Base-by-base conservation (phyloP, 2,329 filamentous ascomycete species). In the Cladorrhinum sp. region DNA sequence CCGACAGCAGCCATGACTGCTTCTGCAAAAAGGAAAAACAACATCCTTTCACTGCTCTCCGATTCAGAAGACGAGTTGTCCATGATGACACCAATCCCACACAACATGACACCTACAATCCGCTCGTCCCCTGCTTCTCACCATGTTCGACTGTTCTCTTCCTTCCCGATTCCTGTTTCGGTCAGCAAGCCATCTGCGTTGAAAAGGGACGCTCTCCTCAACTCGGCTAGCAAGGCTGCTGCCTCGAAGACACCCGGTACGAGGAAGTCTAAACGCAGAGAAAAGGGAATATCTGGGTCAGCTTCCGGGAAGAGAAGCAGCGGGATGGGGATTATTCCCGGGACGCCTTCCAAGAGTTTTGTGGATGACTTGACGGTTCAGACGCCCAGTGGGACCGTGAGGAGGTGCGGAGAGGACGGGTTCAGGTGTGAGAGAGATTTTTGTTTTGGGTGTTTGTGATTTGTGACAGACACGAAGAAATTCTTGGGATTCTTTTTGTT, bases 401-500 rank as follows among this genome's bases (percentile, higher is more conserved):
- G 80, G 56, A 74, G 73, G 7, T 87, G 84, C 61, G 84, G 84
- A 2, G 72, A 80, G 62, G 77, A 80, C 65, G 84, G 81, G 8
- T 86, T 81, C 69, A 74, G 72, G 12, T 87, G 84, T 63, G 78
- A 78, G 2, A 75, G 80, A 52, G 79, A 83, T 62, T 86, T 86
- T 72, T 87, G 84, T 71, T 85, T 87, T 65, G 76, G 75, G 9
- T 86, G 84, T 65, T 73, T 83, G 62, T 74, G 21, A 52, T n/a
- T n/a, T n/a, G n/a, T n/a, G n/a, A n/a, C n/a, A n/a, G n/a, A n/a
- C n/a, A n/a, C n/a, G n/a, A n/a, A n/a, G n/a, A n/a, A n/a, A n/a
- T n/a, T n/a, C n/a, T n/a, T n/a, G n/a, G n/a, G n/a, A n/a, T n/a
- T n/a, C n/a, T n/a, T n/a, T n/a, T n/a, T n/a, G n/a, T n/a, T n/a